Evolutionary conservation across 2,329 filamentous ascomycete genomes (phyloP).

Genomic region (Colletotrichum karsti): DNA sequence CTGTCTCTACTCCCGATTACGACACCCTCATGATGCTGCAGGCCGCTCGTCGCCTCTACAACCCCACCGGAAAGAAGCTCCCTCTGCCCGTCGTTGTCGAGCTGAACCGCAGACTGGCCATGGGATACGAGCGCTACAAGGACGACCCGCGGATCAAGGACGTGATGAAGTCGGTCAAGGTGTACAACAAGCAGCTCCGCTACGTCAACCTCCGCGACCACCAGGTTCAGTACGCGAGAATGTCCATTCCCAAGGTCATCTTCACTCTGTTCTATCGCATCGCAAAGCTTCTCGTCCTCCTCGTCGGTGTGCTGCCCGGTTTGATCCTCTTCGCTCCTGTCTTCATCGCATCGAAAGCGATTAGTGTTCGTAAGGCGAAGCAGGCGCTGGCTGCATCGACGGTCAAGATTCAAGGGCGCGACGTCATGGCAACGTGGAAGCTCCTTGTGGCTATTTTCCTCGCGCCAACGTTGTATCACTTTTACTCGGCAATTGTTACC

Average conservation of each 20-base stretch:
- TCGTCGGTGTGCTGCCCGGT: conserved; percentile 85
- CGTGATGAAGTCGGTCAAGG: conserved; percentile 77
- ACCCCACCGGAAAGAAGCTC: conserved; percentile 91
- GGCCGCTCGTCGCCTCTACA: conserved; percentile 91
- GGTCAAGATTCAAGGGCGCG: conserved; percentile 87
- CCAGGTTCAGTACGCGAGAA: conserved; percentile 90
- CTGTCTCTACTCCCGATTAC: conserved; percentile 91
- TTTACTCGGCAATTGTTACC: conserved; percentile 79
- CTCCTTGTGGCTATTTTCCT: conserved; percentile 87
- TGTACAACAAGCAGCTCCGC: conserved; percentile 88
- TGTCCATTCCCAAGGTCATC: conserved; percentile 80
- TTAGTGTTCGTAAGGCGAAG: conserved; percentile 82
- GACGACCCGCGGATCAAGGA: conserved; percentile 84
- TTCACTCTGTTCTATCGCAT: conserved; percentile 82
- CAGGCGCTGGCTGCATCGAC: conserved; percentile 86
- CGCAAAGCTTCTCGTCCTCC: conserved; percentile 78
- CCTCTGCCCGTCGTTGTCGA: conserved; percentile 93
- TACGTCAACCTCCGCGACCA: conserved; percentile 91
- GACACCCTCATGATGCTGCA: conserved; percentile 98
- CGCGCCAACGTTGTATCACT: conserved; percentile 82
- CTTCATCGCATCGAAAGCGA: conserved; percentile 84
- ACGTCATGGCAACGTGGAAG: conserved; percentile 96
- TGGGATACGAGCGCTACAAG: conserved; percentile 93
- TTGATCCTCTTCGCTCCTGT: conserved; percentile 88
- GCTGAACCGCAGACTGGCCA: conserved; percentile 88